phyloP scores from a whole-genome alignment of 192 early-diverging fungal species.

The Podila epigama region DNA sequence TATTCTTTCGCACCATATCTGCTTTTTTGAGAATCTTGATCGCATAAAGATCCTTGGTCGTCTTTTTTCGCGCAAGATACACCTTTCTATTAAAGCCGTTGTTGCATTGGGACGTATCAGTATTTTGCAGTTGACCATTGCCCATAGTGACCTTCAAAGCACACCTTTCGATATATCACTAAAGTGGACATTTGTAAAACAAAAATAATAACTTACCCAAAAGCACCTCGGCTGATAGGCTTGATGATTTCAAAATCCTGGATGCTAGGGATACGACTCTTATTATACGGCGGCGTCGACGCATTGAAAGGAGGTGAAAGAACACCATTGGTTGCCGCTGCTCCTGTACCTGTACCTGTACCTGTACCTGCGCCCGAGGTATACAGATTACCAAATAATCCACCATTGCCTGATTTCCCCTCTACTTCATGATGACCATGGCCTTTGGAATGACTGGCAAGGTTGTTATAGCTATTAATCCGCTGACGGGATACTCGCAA shows the following conservation, averaged over 20 bases:
- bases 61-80: constrained; percentile 84
- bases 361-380: constrained; percentile 38
- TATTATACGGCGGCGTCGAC: constrained; percentile 39
- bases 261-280: constrained; percentile 80
- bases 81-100: constrained; percentile 71
- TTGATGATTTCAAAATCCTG: constrained; percentile 95
- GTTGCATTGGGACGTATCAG: no score
- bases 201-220: constrained; percentile 62
- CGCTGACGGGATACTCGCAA: constrained; percentile 40
- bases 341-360: no score
- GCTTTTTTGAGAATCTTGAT: constrained; percentile 94
- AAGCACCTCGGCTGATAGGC: constrained; percentile 94
- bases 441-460: constrained; percentile 41
- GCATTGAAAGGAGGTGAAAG: constrained; percentile 45
- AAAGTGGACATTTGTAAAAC: background rate
- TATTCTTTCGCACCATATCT: constrained; percentile 95
- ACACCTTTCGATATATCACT: background rate
- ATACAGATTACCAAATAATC: constrained; percentile 23
- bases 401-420: background rate
- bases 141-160: no score
- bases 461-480: constrained; percentile 47
- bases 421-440: constrained; percentile 16
- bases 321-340: no score
- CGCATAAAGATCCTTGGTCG: constrained; percentile 88
- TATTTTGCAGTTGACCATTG: no score